A percentile compares a stretch with the other conserved stretches of the same genome.
phyloP scores from a whole-genome alignment of 805 yeast species.

The Blastobotrys attinorum region DNA sequence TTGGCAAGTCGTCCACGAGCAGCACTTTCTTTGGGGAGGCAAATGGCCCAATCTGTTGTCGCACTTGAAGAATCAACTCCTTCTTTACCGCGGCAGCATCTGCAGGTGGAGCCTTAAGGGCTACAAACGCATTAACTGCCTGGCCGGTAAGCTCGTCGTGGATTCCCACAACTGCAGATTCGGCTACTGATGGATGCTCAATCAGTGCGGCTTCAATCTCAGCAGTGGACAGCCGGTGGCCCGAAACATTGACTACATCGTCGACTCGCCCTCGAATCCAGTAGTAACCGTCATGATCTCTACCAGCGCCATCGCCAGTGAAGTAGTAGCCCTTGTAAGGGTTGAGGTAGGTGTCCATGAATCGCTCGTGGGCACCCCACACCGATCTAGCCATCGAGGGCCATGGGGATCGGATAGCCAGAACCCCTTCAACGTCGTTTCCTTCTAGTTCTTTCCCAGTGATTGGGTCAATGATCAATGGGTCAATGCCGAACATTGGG shows the following conservation, averaged over 20 bases:
- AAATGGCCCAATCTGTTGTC: conserved; percentile 85
- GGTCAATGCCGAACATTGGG: conserved; percentile 92
- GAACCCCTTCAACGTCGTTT: conserved; percentile 92
- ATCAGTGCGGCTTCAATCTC: conserved; percentile 91
- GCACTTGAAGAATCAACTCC: conserved; percentile 77
- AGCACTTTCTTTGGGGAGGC: conserved; percentile 91
- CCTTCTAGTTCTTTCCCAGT: conserved; percentile 77
- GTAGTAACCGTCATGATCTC: conserved; percentile 92
- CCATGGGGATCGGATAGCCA: conserved; percentile 87
- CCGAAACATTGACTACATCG: conserved; percentile 96
- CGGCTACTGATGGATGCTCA: conserved; percentile 75
- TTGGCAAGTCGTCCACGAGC: conserved; percentile 87
- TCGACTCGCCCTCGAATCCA: conserved; percentile 99
- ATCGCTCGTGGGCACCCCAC: conserved; percentile 79
- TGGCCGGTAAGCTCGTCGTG: conserved; percentile 95
- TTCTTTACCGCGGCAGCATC: conserved; percentile 38
- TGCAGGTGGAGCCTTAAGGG: conserved; percentile 53
- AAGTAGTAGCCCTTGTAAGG: conserved; percentile 93
- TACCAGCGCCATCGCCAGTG: conserved; percentile 98
- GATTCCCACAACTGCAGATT: conserved; percentile 95
- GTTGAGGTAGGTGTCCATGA: conserved; percentile 81
- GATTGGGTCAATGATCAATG: conserved; percentile 89
- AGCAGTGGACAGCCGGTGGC: conserved; percentile 95
- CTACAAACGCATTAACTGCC: conserved; percentile 92
- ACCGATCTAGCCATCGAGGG: conserved; percentile 97